Evolutionary conservation across 2,329 filamentous ascomycete genomes (phyloP).

Genomic region (Exophiala phaeomuriformis): DNA sequence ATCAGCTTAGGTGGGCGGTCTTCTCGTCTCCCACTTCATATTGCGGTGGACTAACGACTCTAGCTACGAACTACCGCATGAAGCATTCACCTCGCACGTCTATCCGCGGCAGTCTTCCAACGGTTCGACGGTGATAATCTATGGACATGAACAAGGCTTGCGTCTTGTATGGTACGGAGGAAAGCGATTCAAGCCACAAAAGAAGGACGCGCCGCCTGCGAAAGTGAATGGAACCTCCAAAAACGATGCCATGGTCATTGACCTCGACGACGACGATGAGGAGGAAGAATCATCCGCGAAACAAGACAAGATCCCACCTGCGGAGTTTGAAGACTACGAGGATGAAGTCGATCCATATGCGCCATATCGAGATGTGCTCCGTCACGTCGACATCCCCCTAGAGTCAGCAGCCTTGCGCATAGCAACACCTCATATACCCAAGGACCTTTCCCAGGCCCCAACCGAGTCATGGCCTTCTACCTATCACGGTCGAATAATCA

Average conservation of each 20-base stretch:
- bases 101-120: constrained; percentile 55
- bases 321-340: constrained; percentile 49
- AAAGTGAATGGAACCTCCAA: constrained; percentile 37
- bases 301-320: constrained; percentile 24
- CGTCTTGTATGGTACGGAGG: constrained; percentile 56
- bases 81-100: constrained; percentile 48
- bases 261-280: constrained; percentile 50
- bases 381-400: constrained; percentile 49
- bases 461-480: constrained; percentile 40
- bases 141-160: constrained; percentile 53
- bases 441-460: constrained; percentile 28
- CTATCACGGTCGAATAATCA: constrained; percentile 45
- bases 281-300: constrained; percentile 45
- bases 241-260: constrained; percentile 47
- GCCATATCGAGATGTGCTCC: constrained; percentile 48
- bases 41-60: neutral
- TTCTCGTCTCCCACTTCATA: neutral
- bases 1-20: constrained; percentile 37
- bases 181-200: constrained; percentile 37
- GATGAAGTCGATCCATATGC: constrained; percentile 52
- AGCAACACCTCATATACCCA: constrained; percentile 39
- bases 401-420: constrained; percentile 48
- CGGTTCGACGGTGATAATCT: constrained; percentile 55
- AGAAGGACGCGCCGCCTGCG: constrained; percentile 27
- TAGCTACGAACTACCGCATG: constrained; percentile 55